These are phyloP conservation scores for Lycium barbarum DNA, from an alignment of 257 asterid species.

Conservation along the genomic window DNA sequence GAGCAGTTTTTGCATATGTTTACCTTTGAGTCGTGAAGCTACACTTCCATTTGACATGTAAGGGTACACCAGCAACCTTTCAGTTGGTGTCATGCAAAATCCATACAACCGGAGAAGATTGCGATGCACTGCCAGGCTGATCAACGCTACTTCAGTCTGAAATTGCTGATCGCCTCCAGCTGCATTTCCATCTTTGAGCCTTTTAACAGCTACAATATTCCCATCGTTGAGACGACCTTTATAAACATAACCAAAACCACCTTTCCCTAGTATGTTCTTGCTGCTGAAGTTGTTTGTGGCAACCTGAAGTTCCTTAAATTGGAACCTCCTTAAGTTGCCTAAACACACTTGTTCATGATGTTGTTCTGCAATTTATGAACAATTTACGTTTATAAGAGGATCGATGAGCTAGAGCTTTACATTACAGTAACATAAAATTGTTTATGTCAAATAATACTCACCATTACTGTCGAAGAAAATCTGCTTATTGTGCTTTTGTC, in stretches of 20 bases:
- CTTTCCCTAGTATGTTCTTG: constrained; percentile 90
- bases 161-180: constrained; percentile 84
- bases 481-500: constrained; percentile 76
- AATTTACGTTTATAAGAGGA: not conserved
- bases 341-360: constrained; percentile 66
- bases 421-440: not conserved
- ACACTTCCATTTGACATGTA: constrained; percentile 98
- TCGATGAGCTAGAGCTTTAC: not conserved
- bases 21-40: constrained; percentile 90
- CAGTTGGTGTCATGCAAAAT: constrained; percentile 71
- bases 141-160: constrained; percentile 93
- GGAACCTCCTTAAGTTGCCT: constrained; percentile 82
- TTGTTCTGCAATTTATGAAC: constrained; percentile 56
- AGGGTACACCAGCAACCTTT: constrained; percentile 90
- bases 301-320: constrained; percentile 71
- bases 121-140: constrained; percentile 92
- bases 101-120: constrained; percentile 88
- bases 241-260: constrained; percentile 91
- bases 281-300: constrained; percentile 91
- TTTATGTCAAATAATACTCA: constrained; percentile 32
- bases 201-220: constrained; percentile 81
- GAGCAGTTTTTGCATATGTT: not conserved
- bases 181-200: constrained; percentile 81
- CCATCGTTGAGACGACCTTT: constrained; percentile 86
- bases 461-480: constrained; percentile 71